Evolutionary conservation across 176 grass and related monocot genomes (phyloP).

Genomic region (Tuctoria greenei): DNA sequence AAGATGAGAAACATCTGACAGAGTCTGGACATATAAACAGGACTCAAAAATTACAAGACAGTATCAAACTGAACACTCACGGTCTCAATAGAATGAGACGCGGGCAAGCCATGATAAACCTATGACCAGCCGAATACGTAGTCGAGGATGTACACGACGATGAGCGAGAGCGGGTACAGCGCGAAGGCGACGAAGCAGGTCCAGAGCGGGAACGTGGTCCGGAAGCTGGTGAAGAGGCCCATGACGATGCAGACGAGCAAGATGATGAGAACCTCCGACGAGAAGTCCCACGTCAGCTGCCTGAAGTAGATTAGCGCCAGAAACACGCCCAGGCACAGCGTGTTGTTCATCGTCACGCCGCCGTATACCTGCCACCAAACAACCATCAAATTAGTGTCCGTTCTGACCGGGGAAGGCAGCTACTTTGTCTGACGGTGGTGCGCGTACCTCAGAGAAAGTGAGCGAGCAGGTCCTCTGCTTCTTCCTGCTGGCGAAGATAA

Average conservation of each 20-base stretch:
- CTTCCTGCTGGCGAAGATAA: conserved; percentile 91
- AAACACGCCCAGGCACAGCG: conserved; percentile 82
- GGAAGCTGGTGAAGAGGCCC: conserved; percentile 90
- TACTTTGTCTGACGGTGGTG: background rate
- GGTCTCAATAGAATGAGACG: conserved; percentile 2
- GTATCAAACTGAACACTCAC: background rate
- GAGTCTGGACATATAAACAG: conserved; percentile 20
- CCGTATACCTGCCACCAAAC: conserved; percentile 69
- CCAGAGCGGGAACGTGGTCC: conserved; percentile 89
- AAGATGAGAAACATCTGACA: conserved; percentile 9
- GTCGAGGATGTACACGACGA: conserved; percentile 81
- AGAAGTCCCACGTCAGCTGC: conserved; percentile 88
- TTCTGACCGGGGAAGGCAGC: background rate
- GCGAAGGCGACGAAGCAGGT: conserved; percentile 72
- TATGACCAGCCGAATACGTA: conserved; percentile 89
- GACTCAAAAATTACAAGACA: conserved; percentile 25
- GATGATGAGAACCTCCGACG: conserved; percentile 87
- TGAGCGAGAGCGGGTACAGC: conserved; percentile 73
- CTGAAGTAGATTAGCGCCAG: conserved; percentile 78
- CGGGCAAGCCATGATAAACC: background rate
- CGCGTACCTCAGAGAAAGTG: conserved; percentile 83
- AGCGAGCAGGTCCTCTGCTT: conserved; percentile 76
- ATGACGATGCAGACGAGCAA: conserved; percentile 78
- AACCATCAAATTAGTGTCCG: background rate
- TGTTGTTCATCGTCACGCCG: conserved; percentile 97